These are phyloP conservation scores for Pichia cactophila DNA, from an alignment of 1,139 yeast genomes.

Conservation along the genomic window DNA sequence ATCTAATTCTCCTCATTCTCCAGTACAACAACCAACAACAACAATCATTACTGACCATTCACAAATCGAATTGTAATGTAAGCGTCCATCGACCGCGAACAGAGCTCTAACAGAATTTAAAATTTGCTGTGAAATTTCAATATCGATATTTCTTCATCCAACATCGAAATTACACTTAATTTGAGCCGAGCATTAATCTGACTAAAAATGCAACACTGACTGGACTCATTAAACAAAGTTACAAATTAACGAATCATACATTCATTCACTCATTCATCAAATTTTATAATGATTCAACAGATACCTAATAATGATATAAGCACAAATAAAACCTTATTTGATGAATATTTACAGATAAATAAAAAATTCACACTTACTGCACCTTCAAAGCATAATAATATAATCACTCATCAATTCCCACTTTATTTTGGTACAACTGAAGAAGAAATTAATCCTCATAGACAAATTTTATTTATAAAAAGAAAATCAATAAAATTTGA, in stretches of 20 bases:
- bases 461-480: slow-evolving; percentile 18
- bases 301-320: not conserved
- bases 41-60: not conserved
- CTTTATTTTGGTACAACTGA: slow-evolving; percentile 27
- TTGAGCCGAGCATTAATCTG: too few species aligned
- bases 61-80: not conserved
- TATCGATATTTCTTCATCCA: too few species aligned
- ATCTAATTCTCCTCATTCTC: not conserved
- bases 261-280: not conserved
- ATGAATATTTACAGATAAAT: slow-evolving; percentile 16
- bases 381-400: slow-evolving; percentile 12
- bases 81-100: not conserved
- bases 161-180: too few species aligned
- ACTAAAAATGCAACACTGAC: too few species aligned
- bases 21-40: not conserved
- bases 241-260: not conserved
- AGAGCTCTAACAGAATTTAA: too few species aligned
- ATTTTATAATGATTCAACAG: not conserved
- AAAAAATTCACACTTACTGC: slow-evolving; percentile 13
- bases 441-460: slow-evolving; percentile 21
- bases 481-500: slow-evolving; percentile 17
- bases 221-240: too few species aligned
- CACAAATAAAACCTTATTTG: slow-evolving; percentile 18
- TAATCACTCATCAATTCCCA: slow-evolving; percentile 18
- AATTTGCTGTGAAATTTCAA: too few species aligned